Evolutionary conservation across 305 asterid genomes (phyloP).

Genomic region (Stenogyne calaminthoides): DNA sequence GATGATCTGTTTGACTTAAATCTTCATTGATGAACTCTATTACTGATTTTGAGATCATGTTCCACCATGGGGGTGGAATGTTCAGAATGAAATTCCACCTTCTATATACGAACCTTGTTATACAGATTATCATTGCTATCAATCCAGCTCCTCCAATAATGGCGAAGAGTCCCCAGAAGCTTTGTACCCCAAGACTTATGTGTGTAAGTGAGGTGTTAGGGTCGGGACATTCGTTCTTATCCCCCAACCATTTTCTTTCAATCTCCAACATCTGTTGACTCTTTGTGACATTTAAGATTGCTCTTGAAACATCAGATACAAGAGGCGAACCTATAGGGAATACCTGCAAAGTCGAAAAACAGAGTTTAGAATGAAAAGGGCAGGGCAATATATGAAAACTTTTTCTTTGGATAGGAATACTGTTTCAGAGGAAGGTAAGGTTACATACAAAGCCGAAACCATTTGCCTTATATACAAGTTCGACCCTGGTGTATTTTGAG

Average conservation of each 20-base stretch:
- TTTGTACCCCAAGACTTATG: slow-evolving; percentile 31
- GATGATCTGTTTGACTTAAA: not conserved
- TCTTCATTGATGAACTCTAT: slow-evolving; percentile 17
- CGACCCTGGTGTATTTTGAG: slow-evolving; percentile 52
- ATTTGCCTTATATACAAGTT: slow-evolving; percentile 47
- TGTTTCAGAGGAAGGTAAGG: not conserved
- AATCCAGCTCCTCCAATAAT: slow-evolving; percentile 27
- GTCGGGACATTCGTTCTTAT: slow-evolving; percentile 24
- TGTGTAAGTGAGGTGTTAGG: not conserved
- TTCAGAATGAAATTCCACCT: not conserved
- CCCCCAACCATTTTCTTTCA: slow-evolving; percentile 35
- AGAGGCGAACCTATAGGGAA: slow-evolving; percentile 50
- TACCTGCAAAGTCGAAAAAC: slow-evolving; percentile 28
- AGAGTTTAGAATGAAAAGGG: not conserved
- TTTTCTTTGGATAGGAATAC: not conserved
- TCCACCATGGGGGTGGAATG: slow-evolving; percentile 20
- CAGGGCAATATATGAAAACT: not conserved
- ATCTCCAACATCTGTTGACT: slow-evolving; percentile 27
- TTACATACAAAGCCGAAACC: slow-evolving; percentile 61
- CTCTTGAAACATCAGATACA: slow-evolving; percentile 45
- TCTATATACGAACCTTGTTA: slow-evolving; percentile 3
- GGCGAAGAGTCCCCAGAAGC: slow-evolving; percentile 39
- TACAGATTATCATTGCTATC: slow-evolving; percentile 29
- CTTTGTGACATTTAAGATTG: slow-evolving; percentile 39
- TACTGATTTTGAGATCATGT: slow-evolving; percentile 1